Percentiles rank a stretch among this genome's conserved stretches.
Evolutionary conservation across 345 rosid genomes (phyloP).

Genomic region (Eucalyptus leucophloia): DNA sequence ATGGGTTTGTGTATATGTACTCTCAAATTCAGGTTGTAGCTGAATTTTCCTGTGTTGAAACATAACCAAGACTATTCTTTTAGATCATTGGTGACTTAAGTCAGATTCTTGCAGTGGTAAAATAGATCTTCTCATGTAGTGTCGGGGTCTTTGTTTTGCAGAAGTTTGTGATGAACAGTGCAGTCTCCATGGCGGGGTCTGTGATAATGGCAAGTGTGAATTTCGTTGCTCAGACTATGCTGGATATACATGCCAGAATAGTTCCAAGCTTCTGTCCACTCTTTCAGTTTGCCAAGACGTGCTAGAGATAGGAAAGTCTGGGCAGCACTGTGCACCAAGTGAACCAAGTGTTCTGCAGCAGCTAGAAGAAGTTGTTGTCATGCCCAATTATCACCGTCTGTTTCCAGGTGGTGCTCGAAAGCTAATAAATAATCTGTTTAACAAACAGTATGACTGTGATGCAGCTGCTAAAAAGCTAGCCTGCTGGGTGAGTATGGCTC

Average conservation of each 20-base stretch:
- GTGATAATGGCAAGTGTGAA: slow-evolving; percentile 97
- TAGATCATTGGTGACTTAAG: not conserved
- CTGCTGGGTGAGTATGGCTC: slow-evolving; percentile 64
- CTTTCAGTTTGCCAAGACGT: slow-evolving; percentile 84
- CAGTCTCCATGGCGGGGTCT: slow-evolving; percentile 99
- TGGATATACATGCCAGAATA: slow-evolving; percentile 95
- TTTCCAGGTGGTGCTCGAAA: slow-evolving; percentile 87
- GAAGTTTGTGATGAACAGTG: slow-evolving; percentile 98
- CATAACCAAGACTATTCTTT: not conserved
- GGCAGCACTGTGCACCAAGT: slow-evolving; percentile 95
- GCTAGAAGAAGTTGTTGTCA: slow-evolving; percentile 94
- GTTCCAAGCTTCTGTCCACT: slow-evolving; percentile 72
- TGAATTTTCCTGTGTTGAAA: not conserved
- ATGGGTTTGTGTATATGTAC: not conserved
- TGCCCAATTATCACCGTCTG: slow-evolving; percentile 85
- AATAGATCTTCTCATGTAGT: not conserved
- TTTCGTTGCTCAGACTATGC: slow-evolving; percentile 99
- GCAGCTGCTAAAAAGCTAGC: slow-evolving; percentile 89
- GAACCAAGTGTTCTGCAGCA: slow-evolving; percentile 90
- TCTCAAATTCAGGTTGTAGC: not conserved
- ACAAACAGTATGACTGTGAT: slow-evolving; percentile 56
- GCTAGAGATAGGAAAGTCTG: slow-evolving; percentile 55
- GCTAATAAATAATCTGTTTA: slow-evolving; percentile 64
- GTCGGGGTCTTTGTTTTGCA: slow-evolving; percentile 5
- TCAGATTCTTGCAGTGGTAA: not conserved